Percentiles rank a stretch among this genome's conserved stretches.
phyloP scores from a whole-genome alignment of 345 rosid species.

The Laguncularia racemosa region DNA sequence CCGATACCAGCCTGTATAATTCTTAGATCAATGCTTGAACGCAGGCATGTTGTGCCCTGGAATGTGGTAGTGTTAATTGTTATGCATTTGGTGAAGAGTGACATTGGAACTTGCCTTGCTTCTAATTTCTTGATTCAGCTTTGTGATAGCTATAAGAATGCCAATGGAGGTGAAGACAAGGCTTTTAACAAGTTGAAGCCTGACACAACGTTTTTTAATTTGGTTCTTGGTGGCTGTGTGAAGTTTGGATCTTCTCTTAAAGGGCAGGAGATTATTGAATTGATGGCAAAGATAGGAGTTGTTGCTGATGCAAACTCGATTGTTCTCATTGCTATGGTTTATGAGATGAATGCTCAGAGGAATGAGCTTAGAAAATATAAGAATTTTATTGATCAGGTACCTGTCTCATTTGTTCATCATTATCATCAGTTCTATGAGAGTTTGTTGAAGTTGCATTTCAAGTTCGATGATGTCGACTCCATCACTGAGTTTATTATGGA shows the following conservation, averaged over 20 bases:
- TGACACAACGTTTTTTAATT: conserved; percentile 62
- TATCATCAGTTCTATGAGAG: conserved; percentile 52
- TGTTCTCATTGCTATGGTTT: conserved; percentile 43
- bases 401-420: conserved; percentile 36
- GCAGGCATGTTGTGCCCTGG: conserved; percentile 19
- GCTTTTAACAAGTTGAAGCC: conserved; percentile 35
- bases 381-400: conserved; percentile 36
- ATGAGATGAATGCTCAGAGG: conserved; percentile 68
- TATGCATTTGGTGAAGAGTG: conserved; percentile 73
- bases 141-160: conserved; percentile 29
- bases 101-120: conserved; percentile 56
- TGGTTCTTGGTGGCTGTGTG: conserved; percentile 69
- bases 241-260: conserved; percentile 54
- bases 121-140: conserved; percentile 61
- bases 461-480: conserved; percentile 62
- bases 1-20: conserved; percentile 46
- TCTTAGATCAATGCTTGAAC: conserved; percentile 53
- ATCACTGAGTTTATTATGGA: conserved; percentile 51
- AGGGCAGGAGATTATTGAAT: conserved; percentile 65
- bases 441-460: conserved; percentile 63
- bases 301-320: conserved; percentile 73
- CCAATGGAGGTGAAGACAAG: conserved; percentile 13
- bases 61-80: conserved; percentile 34
- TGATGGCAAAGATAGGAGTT: conserved; percentile 50
- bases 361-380: conserved; percentile 70